phyloP scores from a whole-genome alignment of 257 asterid species.

The Rhazya stricta region DNA sequence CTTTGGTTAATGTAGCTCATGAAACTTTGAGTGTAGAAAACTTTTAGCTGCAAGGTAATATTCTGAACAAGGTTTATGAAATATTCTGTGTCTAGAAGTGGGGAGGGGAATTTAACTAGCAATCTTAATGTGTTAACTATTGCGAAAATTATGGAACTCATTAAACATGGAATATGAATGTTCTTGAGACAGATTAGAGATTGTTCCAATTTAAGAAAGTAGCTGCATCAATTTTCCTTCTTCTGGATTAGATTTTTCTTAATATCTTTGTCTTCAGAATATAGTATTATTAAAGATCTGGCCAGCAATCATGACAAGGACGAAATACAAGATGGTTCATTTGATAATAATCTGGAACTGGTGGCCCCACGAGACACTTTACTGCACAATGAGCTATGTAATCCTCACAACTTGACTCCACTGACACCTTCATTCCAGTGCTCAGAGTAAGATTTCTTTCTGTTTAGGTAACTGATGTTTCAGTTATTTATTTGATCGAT shows the following conservation, averaged over 20 bases:
- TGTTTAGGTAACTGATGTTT: background rate
- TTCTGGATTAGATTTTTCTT: background rate
- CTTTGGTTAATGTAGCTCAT: background rate
- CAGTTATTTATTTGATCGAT: background rate
- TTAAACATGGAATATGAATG: background rate
- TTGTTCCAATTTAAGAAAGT: background rate
- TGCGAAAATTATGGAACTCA: background rate
- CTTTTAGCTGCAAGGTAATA: background rate
- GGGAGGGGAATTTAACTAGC: background rate
- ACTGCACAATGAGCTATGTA: conserved; percentile 28
- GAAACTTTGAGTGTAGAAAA: background rate
- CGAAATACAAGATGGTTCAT: conserved; percentile 30
- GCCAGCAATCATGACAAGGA: conserved; percentile 30
- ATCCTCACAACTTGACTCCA: conserved; percentile 52
- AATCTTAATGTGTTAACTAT: background rate
- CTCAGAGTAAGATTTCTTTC: conserved; percentile 38
- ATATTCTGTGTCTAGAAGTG: background rate
- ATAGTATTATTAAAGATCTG: conserved; percentile 28
- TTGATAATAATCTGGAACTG: conserved; percentile 22
- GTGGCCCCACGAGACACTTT: conserved; percentile 27
- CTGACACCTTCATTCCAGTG: conserved; percentile 49
- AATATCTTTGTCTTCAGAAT: conserved; percentile 27
- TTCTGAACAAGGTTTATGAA: background rate
- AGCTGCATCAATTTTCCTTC: background rate
- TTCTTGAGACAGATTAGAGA: background rate